Conservation (phyloP, 306 rosid species). For the Cicer cuneatum region DNA sequence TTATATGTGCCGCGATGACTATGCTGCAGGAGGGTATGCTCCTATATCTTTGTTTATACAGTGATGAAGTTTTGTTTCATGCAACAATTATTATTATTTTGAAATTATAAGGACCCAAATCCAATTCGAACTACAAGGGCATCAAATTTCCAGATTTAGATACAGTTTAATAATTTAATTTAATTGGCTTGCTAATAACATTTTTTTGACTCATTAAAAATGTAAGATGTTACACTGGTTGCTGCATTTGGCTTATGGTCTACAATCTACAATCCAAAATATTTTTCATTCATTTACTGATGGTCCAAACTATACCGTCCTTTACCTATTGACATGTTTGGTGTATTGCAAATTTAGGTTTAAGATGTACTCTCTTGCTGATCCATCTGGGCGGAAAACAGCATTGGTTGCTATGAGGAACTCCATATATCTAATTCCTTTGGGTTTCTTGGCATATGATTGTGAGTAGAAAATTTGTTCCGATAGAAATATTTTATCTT, state of each 20-base stretch:
- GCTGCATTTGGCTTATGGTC: slow-evolving; percentile 26
- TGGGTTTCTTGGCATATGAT: slow-evolving; percentile 93
- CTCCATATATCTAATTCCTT: slow-evolving; percentile 81
- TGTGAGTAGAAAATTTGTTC: slow-evolving; percentile 67
- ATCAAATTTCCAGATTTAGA: not conserved
- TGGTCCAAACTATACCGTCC: not conserved
- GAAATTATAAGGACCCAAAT: not conserved
- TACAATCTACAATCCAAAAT: slow-evolving; percentile 8
- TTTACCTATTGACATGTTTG: slow-evolving; percentile 26
- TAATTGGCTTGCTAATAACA: not conserved
- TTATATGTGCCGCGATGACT: slow-evolving; percentile 84
- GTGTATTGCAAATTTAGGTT: slow-evolving; percentile 61
- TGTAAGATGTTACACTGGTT: slow-evolving; percentile 22
- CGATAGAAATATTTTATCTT: slow-evolving; percentile 8
- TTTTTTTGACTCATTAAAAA: not conserved
- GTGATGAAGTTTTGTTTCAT: slow-evolving; percentile 1
- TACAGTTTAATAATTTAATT: slow-evolving; percentile 3
- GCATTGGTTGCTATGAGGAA: slow-evolving; percentile 88
- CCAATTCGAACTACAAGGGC: not conserved
- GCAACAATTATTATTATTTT: slow-evolving; percentile 3
- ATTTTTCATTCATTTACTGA: slow-evolving; percentile 11
- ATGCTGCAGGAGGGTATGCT: slow-evolving; percentile 97
- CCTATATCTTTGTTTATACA: slow-evolving; percentile 21
- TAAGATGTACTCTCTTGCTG: slow-evolving; percentile 90
- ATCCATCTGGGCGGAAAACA: slow-evolving; percentile 81